Evolutionary conservation across 371 early-diverging fungal species (phyloP).

Genomic region (Polyrhizophydium stewartii): DNA sequence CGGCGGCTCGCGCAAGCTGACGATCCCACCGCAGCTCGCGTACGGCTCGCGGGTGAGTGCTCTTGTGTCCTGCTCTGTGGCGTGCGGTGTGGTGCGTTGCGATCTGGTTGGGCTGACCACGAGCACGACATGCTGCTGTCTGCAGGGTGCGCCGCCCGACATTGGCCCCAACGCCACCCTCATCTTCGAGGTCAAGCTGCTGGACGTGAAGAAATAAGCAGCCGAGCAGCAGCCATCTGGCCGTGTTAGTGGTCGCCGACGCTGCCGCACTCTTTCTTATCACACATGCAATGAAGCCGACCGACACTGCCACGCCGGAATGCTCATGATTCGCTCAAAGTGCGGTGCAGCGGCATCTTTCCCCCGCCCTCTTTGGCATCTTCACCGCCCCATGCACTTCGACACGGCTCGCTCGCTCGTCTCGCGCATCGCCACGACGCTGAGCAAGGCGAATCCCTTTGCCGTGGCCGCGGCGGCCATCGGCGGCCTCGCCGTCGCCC

Average conservation of each 20-base stretch:
- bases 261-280: no score
- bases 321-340: no score
- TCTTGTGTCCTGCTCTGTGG: no score
- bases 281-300: no score
- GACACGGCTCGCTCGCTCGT: background rate
- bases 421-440: no score
- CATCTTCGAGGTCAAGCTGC: constrained; percentile 39
- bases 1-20: constrained; percentile 85
- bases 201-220: constrained; percentile 6
- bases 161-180: constrained; percentile 47
- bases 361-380: background rate
- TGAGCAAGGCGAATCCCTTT: no score
- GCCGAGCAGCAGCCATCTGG: background rate
- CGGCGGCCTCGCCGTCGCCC: no score
- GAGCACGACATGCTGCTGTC: no score
- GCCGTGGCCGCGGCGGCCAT: no score
- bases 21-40: constrained; percentile 82
- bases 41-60: constrained; percentile 68
- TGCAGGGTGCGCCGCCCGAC: constrained; percentile 28
- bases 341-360: background rate
- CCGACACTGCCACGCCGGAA: no score
- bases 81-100: no score
- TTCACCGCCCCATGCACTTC: background rate
- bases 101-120: no score
- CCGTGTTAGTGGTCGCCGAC: background rate